Base-by-base conservation (phyloP, 257 asterid species). In the Primulina eburnea region DNA sequence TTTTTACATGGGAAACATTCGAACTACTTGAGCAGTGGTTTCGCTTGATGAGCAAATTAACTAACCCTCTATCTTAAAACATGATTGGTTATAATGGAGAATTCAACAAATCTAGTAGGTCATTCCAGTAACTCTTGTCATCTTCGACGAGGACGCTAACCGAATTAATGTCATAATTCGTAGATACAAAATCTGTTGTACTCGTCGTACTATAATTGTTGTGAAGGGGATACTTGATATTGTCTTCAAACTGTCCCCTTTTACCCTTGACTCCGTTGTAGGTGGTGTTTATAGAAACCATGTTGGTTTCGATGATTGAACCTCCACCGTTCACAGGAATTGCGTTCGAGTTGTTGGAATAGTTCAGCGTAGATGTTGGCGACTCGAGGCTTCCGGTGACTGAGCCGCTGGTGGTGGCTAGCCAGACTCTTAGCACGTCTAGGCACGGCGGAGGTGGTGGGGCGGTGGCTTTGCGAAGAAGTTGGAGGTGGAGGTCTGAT, bases 331-430 rank as follows among this genome's bases (percentile, higher is more conserved):
- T 66, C 2, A 71, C 0, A 6, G 72, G 77, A 50, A 58, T 73
- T 2, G 81, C 0, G 33, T 26, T 18, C 56, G 17, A 26, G 59
- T 14, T 61, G 16, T 60, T 1, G 28, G 79, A 71, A 81, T 76
- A 73, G 78, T 66, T 76, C 0, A 82, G 75, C 14, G 77, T 82
- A 4, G 90, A 82, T 21, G 80, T 82, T 0, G 87, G 87, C 0
- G 87, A 82, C 63, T 76, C 84, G 11, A 78, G 75, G 76, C 21
- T 65, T 60, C 59, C 60, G 17, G 67, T 14, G 53, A 11, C 52
- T 11, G 73, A 59, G 73, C 62, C 64, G 70, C 30, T 28, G 30
- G 30, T 60, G 66, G 62, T 70, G 60, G 82, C 76, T 64, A 74
- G 79, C 85, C 85, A 81, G 43, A 77, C 87, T 52, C 76, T 86